phyloP scores from a whole-genome alignment of 306 rosid species.

The Comarum palustre region DNA sequence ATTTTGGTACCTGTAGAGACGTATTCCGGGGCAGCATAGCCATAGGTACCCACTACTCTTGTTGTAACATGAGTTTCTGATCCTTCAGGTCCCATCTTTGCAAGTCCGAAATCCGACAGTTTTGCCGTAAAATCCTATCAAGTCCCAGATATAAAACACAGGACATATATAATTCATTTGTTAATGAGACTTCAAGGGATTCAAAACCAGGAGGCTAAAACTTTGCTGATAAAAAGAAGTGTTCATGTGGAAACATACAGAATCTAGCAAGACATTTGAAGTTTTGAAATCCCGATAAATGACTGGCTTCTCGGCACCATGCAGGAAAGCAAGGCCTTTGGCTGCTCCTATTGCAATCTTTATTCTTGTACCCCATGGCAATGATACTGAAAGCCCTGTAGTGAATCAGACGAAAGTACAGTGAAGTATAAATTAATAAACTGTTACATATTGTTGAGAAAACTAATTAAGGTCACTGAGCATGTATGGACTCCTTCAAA shows the following conservation, averaged over 20 bases:
- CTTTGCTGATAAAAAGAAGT: background rate
- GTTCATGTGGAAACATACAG: constrained; percentile 38
- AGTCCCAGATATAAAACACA: constrained; percentile 3
- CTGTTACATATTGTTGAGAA: background rate
- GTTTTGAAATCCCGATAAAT: constrained; percentile 93
- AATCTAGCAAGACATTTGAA: constrained; percentile 87
- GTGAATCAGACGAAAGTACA: too few relatives aligned
- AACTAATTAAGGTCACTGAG: background rate
- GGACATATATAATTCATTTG: background rate
- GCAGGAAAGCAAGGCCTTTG: constrained; percentile 89
- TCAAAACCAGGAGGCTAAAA: background rate
- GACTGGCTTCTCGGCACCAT: constrained; percentile 89
- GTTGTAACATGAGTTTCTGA: constrained; percentile 89
- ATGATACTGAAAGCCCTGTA: constrained; percentile 67
- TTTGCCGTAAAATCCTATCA: constrained; percentile 82
- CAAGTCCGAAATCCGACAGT: constrained; percentile 93
- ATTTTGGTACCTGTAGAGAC: constrained; percentile 62
- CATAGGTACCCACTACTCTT: constrained; percentile 94
- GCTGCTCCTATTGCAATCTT: constrained; percentile 85
- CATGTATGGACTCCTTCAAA: too few relatives aligned
- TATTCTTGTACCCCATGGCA: constrained; percentile 88
- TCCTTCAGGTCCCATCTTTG: constrained; percentile 97
- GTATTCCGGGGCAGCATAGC: constrained; percentile 96
- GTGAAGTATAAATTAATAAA: background rate
- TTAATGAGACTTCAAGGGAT: background rate